Conservation (phyloP, 1,139 yeast genomes). For the Pichiaceae sp. region DNA sequence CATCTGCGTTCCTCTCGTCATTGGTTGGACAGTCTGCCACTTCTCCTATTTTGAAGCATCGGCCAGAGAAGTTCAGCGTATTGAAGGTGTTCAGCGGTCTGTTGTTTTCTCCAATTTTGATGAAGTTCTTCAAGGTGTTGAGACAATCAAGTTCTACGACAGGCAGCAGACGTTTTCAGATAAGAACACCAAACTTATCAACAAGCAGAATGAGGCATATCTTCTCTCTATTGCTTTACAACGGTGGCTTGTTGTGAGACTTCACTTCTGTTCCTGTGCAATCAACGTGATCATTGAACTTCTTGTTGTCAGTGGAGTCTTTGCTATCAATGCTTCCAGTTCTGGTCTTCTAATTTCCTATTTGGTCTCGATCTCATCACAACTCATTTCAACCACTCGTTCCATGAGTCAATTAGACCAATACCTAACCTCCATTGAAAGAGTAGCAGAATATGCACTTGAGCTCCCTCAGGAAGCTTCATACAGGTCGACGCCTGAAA, state of each 20-base stretch:
- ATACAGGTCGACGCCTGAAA: conserved; percentile 19
- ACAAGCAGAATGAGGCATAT: conserved; percentile 37
- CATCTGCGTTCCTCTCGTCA: conserved; percentile 34
- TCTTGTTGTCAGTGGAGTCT: conserved; percentile 34
- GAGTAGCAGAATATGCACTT: conserved; percentile 37
- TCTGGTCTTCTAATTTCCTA: conserved; percentile 38
- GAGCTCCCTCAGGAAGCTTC: conserved; percentile 60
- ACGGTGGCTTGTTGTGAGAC: conserved; percentile 37
- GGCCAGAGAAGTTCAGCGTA: conserved; percentile 40
- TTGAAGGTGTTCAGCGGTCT: conserved; percentile 43
- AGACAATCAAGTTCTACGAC: conserved; percentile 36
- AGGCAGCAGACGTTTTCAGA: conserved; percentile 6
- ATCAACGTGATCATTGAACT: conserved; percentile 30
- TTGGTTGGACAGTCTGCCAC: conserved; percentile 27
- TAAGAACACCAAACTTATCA: conserved; percentile 64
- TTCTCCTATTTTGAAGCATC: conserved; percentile 37
- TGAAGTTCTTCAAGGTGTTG: conserved; percentile 37
- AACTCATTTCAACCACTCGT: conserved; percentile 34
- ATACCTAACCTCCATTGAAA: conserved; percentile 44
- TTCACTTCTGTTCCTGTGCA: conserved; percentile 26
- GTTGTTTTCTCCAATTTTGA: conserved; percentile 39
- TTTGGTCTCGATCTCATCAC: conserved; percentile 31
- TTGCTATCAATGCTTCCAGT: conserved; percentile 34
- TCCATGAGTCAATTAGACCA: conserved; percentile 50
- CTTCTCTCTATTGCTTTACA: conserved; percentile 34